These are phyloP conservation scores for Heliamphora pulchella DNA, from an alignment of 179 eudicot species.

Conservation along the genomic window DNA sequence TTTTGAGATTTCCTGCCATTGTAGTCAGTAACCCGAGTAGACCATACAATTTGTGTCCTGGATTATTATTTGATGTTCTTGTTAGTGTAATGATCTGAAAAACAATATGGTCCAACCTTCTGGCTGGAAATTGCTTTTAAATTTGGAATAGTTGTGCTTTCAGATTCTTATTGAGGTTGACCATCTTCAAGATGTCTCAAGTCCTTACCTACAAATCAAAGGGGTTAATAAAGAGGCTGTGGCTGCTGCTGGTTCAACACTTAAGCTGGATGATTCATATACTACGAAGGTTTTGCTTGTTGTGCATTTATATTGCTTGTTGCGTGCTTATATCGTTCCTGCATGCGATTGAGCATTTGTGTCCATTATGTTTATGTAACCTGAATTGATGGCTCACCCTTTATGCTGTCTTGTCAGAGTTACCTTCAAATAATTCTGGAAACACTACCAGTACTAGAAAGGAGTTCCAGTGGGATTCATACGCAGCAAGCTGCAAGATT, in stretches of 20 bases:
- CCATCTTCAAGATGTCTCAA: constrained; percentile 75
- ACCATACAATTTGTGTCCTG: background rate
- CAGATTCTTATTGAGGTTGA: constrained; percentile 94
- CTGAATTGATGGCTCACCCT: constrained; percentile 16
- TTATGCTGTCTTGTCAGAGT: constrained; percentile 45
- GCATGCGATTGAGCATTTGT: background rate
- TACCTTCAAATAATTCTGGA: constrained; percentile 79
- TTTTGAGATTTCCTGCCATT: background rate
- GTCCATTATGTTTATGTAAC: background rate
- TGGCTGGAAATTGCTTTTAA: background rate
- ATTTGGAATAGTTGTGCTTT: background rate
- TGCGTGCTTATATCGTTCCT: background rate
- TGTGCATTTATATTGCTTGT: constrained; percentile 5
- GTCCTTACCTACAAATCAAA: constrained; percentile 84
- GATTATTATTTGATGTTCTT: constrained; percentile 8
- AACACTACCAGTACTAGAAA: constrained; percentile 59
- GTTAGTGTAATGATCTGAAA: background rate
- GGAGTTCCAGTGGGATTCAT: constrained; percentile 72
- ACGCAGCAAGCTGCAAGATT: constrained; percentile 82
- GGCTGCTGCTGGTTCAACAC: constrained; percentile 74
- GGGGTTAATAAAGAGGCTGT: constrained; percentile 84
- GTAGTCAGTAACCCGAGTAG: background rate
- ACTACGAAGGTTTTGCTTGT: constrained; percentile 66
- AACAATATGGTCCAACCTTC: too few species aligned
- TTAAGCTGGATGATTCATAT: constrained; percentile 77